phyloP scores from a whole-genome alignment of 2,329 filamentous ascomycete species.

The Aspergillus tamarii region DNA sequence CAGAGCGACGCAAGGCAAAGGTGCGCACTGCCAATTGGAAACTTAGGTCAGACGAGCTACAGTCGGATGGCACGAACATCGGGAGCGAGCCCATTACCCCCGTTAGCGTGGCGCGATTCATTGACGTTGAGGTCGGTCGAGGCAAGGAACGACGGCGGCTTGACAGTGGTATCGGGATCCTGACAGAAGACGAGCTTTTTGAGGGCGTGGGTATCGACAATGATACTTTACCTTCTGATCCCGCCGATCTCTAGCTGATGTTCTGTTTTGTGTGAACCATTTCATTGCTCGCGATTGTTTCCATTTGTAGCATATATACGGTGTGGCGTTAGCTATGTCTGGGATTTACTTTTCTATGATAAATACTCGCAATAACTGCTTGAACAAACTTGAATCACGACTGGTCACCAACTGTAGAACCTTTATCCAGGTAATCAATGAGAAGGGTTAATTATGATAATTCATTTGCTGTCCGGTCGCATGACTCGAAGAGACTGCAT shows the following conservation, averaged over 20 bases:
- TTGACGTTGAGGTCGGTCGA: conserved; percentile 45
- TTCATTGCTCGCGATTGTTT: conserved; percentile 1
- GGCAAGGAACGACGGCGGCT: conserved; percentile 42
- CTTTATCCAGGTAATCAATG: neutral
- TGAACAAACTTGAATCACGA: neutral
- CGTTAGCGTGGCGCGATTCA: conserved; percentile 44
- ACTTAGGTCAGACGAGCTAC: conserved; percentile 40
- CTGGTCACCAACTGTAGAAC: neutral
- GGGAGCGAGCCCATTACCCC: conserved; percentile 49
- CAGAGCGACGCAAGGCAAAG: conserved; percentile 44
- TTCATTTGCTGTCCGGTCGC: neutral
- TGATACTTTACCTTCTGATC: conserved; percentile 27
- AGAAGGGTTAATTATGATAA: neutral
- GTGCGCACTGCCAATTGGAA: conserved; percentile 46
- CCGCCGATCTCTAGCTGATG: conserved; percentile 23
- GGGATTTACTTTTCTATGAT: neutral
- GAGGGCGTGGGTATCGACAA: conserved; percentile 36
- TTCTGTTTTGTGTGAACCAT: conserved; percentile 1
- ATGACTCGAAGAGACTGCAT: too few species aligned
- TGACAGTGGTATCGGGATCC: conserved; percentile 46
- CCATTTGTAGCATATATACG: conserved; percentile 4
- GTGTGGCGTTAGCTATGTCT: neutral
- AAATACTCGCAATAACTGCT: neutral
- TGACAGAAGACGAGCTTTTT: conserved; percentile 34
- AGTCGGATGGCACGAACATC: conserved; percentile 31